Conservation (phyloP, 2,329 filamentous ascomycete genomes). For the Atkinsonella texensis region DNA sequence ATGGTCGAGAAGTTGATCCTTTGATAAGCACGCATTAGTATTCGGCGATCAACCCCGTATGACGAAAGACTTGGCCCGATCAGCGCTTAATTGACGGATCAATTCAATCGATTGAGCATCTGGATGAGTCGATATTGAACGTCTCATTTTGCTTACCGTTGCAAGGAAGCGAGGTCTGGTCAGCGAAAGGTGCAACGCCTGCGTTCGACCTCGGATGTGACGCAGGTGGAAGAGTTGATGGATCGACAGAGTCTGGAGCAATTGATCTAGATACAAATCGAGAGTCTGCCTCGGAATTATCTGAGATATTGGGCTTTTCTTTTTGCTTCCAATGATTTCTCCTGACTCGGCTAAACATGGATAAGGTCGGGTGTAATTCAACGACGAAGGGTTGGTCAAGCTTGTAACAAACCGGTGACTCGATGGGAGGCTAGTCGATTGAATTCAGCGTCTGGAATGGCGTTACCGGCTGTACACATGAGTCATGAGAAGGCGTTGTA, state of each 20-base stretch:
- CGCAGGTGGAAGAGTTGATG: not conserved
- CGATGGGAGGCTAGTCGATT: not conserved
- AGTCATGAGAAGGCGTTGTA: not conserved
- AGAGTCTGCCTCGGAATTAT: constrained; percentile 4
- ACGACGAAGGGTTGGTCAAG: not conserved
- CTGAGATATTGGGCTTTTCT: constrained; percentile 9
- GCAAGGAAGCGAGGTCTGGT: not conserved
- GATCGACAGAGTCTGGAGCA: constrained; percentile 1
- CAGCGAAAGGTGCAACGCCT: constrained; percentile 1
- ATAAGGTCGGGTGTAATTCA: constrained; percentile 7
- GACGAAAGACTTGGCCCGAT: too few relatives aligned
- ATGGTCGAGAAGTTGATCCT: constrained; percentile 8
- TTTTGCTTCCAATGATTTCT: constrained; percentile 17
- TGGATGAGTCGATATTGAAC: too few relatives aligned
- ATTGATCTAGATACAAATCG: constrained; percentile 1
- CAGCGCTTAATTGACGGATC: too few relatives aligned
- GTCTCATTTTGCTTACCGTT: constrained; percentile 3
- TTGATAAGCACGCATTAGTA: not conserved
- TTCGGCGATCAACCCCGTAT: not conserved
- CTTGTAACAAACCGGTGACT: not conserved
- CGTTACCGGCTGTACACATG: not conserved
- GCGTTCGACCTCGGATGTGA: not conserved
- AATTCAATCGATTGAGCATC: too few relatives aligned
- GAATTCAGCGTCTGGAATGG: not conserved
- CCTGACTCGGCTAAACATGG: constrained; percentile 27